Conservation (phyloP, 2,329 filamentous ascomycete genomes). For the Paraconiothyrium sp. region DNA sequence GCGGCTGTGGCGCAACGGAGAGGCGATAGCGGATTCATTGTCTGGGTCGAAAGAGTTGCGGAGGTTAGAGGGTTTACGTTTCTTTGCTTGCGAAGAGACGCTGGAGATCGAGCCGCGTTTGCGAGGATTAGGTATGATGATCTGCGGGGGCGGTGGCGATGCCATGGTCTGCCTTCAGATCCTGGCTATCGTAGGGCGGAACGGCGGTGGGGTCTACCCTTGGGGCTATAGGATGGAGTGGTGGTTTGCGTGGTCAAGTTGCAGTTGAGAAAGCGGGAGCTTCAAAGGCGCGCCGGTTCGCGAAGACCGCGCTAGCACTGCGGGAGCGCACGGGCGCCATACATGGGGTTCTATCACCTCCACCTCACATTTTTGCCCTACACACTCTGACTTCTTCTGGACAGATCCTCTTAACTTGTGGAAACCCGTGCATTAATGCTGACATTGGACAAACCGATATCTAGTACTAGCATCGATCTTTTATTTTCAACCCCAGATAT, state of each 20-base stretch:
- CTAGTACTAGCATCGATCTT: too few relatives aligned
- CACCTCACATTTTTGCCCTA: not conserved
- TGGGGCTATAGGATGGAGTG: not conserved
- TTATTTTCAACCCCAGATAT: too few relatives aligned
- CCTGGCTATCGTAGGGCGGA: not conserved
- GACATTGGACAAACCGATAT: too few relatives aligned
- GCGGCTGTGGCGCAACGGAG: constrained; percentile 65
- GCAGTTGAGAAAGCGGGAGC: constrained; percentile 4
- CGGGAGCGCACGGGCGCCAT: not conserved
- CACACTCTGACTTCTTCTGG: too few relatives aligned
- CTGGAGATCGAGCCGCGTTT: constrained; percentile 69
- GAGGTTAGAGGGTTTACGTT: constrained; percentile 77
- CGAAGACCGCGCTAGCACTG: constrained; percentile 4
- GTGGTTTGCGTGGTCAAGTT: not conserved
- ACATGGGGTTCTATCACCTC: not conserved
- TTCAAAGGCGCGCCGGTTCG: constrained; percentile 13
- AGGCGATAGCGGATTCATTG: constrained; percentile 54
- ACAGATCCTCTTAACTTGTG: too few relatives aligned
- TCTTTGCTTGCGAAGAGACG: constrained; percentile 63
- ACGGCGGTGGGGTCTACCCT: not conserved
- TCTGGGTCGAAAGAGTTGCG: constrained; percentile 83
- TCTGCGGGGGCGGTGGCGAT: constrained; percentile 64
- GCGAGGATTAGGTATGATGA: constrained; percentile 63
- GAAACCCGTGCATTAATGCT: too few relatives aligned
- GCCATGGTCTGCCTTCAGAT: constrained; percentile 60